Conservation (phyloP, 306 rosid species). For the Oemleria cerasiformis region DNA sequence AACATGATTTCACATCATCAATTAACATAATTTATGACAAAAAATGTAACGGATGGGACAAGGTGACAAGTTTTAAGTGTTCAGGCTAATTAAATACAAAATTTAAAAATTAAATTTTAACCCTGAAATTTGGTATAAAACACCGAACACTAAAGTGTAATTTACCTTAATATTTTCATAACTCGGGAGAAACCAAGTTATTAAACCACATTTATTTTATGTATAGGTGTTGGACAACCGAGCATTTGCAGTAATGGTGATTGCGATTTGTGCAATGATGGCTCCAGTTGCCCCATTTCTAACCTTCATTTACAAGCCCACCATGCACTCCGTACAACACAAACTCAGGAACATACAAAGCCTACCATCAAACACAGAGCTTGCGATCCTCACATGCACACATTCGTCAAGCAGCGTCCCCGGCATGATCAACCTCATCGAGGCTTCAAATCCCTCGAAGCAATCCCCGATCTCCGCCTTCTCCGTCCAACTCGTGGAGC, state of each 20-base stretch:
- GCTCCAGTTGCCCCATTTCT: slow-evolving; percentile 34
- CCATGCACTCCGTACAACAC: not conserved
- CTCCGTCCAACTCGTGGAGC: slow-evolving; percentile 38
- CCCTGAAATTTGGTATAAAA: too few relatives aligned
- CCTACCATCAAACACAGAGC: slow-evolving; percentile 27
- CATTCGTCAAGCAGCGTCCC: slow-evolving; percentile 31
- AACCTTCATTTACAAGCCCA: slow-evolving; percentile 21
- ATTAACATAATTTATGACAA: too few relatives aligned
- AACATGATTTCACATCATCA: too few relatives aligned
- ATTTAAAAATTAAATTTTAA: too few relatives aligned
- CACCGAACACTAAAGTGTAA: too few relatives aligned
- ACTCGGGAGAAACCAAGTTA: not conserved
- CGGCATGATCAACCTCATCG: slow-evolving; percentile 36
- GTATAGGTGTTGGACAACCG: slow-evolving; percentile 33
- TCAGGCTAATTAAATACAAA: too few relatives aligned
- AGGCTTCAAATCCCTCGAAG: slow-evolving; percentile 33
- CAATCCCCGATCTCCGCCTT: slow-evolving; percentile 28
- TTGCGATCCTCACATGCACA: slow-evolving; percentile 39
- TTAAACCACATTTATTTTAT: not conserved
- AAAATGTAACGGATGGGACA: too few relatives aligned
- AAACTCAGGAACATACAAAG: slow-evolving; percentile 33
- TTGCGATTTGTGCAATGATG: slow-evolving; percentile 31
- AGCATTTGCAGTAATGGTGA: slow-evolving; percentile 26
- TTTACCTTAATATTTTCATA: too few relatives aligned
- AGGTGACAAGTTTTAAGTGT: too few relatives aligned